A percentile compares a stretch with the other conserved stretches of the same genome.
Evolutionary conservation across 768 basidiomycete species (phyloP).

Genomic region (Leccinum barrowsii): DNA sequence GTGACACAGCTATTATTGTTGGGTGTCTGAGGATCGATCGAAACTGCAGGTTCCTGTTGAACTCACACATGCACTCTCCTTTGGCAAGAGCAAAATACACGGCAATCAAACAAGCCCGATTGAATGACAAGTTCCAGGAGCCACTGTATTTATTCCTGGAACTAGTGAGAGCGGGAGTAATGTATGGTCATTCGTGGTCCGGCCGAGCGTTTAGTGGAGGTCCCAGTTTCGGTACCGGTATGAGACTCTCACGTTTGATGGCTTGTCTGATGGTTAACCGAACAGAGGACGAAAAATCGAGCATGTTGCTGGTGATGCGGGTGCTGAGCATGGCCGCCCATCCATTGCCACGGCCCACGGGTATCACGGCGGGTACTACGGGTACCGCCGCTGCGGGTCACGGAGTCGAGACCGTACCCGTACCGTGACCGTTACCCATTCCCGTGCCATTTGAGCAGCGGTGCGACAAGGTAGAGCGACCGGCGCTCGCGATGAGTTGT

Average conservation of each 20-base stretch:
- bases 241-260: constrained; percentile 33
- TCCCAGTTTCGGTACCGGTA: constrained; percentile 89
- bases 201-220: constrained; percentile 88
- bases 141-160: constrained; percentile 93
- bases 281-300: constrained; percentile 87
- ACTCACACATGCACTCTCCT: constrained; percentile 84
- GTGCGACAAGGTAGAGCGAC: too few relatives aligned
- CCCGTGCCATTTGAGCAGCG: too few relatives aligned
- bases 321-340: constrained; percentile 68
- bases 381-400: too few relatives aligned
- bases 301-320: constrained; percentile 95
- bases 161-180: constrained; percentile 91
- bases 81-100: constrained; percentile 89
- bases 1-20: constrained; percentile 1
- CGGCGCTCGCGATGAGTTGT: too few relatives aligned
- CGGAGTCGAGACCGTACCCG: too few relatives aligned
- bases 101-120: constrained; percentile 69
- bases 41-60: constrained; percentile 72
- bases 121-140: constrained; percentile 99
- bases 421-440: too few relatives aligned
- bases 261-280: constrained; percentile 24
- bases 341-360: too few relatives aligned
- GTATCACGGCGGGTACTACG: too few relatives aligned
- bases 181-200: constrained; percentile 92
- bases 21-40: constrained; percentile 7